Evolutionary conservation across 352 stramenopile species (phyloP).

Genomic region (Phytophthora constricta): DNA sequence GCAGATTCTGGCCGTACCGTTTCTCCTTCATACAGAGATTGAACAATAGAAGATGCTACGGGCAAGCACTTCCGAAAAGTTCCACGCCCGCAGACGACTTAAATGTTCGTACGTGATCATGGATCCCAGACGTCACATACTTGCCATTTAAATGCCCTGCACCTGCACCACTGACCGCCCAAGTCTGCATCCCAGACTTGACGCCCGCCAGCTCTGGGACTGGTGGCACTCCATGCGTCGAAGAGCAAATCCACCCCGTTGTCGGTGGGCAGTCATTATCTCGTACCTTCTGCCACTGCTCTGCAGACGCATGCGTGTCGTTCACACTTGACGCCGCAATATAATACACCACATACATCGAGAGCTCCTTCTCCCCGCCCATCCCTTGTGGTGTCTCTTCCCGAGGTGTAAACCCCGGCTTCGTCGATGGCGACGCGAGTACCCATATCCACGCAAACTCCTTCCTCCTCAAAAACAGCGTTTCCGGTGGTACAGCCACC

Average conservation of each 20-base stretch:
- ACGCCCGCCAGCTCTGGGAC: constrained; percentile 34
- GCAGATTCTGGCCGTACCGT: constrained; percentile 5
- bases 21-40: constrained; percentile 39
- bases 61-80: constrained; percentile 73
- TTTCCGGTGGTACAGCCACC: background rate
- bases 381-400: constrained; percentile 38
- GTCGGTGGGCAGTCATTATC: constrained; percentile 42
- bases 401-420: constrained; percentile 60
- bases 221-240: constrained; percentile 47
- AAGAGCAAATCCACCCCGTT: constrained; percentile 64
- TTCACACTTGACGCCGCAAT: constrained; percentile 46
- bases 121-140: constrained; percentile 65
- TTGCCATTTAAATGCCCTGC: constrained; percentile 62
- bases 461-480: constrained; percentile 4
- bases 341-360: constrained; percentile 74
- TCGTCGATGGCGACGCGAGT: constrained; percentile 51
- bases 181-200: constrained; percentile 70
- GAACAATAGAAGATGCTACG: constrained; percentile 49
- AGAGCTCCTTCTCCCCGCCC: constrained; percentile 63
- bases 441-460: constrained; percentile 56
- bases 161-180: constrained; percentile 61
- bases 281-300: constrained; percentile 20
- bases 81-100: constrained; percentile 71
- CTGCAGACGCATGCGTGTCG: constrained; percentile 10
- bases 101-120: constrained; percentile 61